A percentile compares a stretch with the other conserved stretches of the same genome.
These are phyloP conservation scores for Vitis cinerea DNA, from an alignment of 164 flowering plant genomes.

Conservation along the genomic window DNA sequence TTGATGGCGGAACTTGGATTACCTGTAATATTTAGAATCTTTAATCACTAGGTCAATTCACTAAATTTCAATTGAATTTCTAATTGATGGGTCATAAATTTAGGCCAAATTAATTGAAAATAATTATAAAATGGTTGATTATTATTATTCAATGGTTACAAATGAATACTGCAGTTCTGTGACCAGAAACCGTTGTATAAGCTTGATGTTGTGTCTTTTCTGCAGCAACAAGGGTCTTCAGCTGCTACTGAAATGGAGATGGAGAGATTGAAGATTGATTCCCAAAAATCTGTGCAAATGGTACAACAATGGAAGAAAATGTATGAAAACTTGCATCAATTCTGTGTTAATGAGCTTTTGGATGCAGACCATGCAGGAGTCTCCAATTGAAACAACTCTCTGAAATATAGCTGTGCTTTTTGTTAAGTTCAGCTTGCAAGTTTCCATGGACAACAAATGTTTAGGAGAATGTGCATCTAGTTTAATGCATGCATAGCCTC, in stretches of 20 bases:
- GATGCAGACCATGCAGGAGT: slow-evolving; percentile 22
- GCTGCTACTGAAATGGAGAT: slow-evolving; percentile 68
- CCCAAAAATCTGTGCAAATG: slow-evolving; percentile 50
- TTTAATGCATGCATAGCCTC: too few species aligned
- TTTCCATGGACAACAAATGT: not conserved
- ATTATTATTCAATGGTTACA: slow-evolving; percentile 1
- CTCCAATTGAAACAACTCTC: slow-evolving; percentile 10
- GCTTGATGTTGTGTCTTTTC: not conserved
- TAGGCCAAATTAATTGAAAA: too few species aligned
- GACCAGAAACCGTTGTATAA: too few species aligned
- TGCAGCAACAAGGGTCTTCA: slow-evolving; percentile 70
- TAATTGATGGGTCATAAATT: too few species aligned
- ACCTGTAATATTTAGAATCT: too few species aligned
- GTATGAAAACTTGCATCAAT: slow-evolving; percentile 58
- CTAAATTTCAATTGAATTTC: too few species aligned
- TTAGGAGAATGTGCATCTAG: too few species aligned
- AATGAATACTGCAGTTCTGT: not conserved
- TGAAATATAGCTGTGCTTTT: not conserved
- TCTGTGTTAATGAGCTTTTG: slow-evolving; percentile 56
- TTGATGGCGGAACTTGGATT: too few species aligned
- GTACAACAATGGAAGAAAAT: slow-evolving; percentile 64
- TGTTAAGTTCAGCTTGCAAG: not conserved
- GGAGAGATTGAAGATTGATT: slow-evolving; percentile 58
- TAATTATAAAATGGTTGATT: not conserved
- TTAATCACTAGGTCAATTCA: too few species aligned